Evolutionary conservation across 192 early-diverging fungal species (phyloP).

Genomic region (Dissophora ornata): DNA sequence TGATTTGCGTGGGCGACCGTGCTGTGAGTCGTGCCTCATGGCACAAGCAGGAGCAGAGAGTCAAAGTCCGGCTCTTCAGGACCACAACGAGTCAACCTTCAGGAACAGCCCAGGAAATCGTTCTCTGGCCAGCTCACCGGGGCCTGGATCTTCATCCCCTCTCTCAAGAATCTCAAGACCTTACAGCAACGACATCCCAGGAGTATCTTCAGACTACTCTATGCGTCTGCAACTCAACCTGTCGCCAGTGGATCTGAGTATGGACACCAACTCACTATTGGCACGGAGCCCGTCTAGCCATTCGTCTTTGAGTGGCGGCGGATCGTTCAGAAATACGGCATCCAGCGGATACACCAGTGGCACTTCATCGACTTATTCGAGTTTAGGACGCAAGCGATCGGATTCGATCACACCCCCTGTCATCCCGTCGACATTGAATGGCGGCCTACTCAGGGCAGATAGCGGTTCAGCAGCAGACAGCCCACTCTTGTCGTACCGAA

Average conservation of each 20-base stretch:
- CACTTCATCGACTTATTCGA: constrained; percentile 40
- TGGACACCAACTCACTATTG: constrained; percentile 26
- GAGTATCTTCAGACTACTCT: not conserved
- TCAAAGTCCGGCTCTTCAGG: constrained; percentile 4
- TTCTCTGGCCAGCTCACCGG: constrained; percentile 21
- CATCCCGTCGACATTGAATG: not conserved
- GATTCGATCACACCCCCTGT: constrained; percentile 8
- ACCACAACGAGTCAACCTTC: not conserved
- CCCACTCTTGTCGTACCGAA: constrained; percentile 14
- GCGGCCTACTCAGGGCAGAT: not conserved
- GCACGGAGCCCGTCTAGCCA: constrained; percentile 36
- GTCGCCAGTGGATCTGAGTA: constrained; percentile 8
- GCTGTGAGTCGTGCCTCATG: constrained; percentile 61
- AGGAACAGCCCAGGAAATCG: constrained; percentile 11
- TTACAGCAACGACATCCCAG: not conserved
- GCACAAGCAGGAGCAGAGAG: constrained; percentile 36
- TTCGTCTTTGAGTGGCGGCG: constrained; percentile 18
- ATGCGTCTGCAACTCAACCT: constrained; percentile 13
- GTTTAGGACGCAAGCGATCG: constrained; percentile 27
- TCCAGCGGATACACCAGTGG: constrained; percentile 49
- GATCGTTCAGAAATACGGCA: not conserved
- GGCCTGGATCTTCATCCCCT: constrained; percentile 2
- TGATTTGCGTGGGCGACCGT: constrained; percentile 58
- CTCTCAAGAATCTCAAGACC: not conserved
- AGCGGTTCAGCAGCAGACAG: constrained; percentile 1